phyloP scores from a whole-genome alignment of 371 early-diverging fungal species.

The Mucor irregularis region DNA sequence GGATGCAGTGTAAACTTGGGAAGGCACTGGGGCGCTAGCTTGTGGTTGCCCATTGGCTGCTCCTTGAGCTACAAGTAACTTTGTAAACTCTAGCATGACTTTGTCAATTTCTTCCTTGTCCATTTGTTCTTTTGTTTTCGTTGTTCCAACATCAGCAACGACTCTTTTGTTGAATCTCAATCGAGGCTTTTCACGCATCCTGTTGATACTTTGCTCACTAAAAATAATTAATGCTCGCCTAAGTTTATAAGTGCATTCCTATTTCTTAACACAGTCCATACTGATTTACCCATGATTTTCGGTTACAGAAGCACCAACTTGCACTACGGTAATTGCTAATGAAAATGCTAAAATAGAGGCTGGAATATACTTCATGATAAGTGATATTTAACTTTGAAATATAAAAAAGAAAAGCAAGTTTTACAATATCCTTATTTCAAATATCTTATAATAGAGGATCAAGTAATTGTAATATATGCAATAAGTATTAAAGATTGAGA shows the following conservation, averaged over 20 bases:
- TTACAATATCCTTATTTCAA: too few relatives aligned
- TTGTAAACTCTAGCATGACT: background rate
- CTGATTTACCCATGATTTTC: conserved; percentile 6
- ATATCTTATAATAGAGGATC: too few relatives aligned
- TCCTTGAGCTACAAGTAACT: background rate
- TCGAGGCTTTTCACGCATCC: background rate
- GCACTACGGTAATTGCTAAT: conserved; percentile 5
- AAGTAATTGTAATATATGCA: conserved; percentile 3
- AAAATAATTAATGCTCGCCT: too few relatives aligned
- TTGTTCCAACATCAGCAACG: background rate
- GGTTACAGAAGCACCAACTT: background rate
- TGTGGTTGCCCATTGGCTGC: background rate
- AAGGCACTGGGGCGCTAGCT: background rate
- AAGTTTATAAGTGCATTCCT: too few relatives aligned
- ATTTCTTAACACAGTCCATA: too few relatives aligned
- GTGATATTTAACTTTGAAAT: background rate
- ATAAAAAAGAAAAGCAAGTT: background rate
- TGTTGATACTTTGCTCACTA: background rate
- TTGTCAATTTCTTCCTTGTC: background rate
- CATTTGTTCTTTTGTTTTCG: background rate
- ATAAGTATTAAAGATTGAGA: background rate
- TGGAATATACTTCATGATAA: conserved; percentile 7
- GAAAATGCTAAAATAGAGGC: conserved; percentile 6
- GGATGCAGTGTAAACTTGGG: background rate
- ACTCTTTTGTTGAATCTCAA: too few relatives aligned